Conservation (phyloP, 108 stramenopile genomes). For the Ochromonas danica region DNA sequence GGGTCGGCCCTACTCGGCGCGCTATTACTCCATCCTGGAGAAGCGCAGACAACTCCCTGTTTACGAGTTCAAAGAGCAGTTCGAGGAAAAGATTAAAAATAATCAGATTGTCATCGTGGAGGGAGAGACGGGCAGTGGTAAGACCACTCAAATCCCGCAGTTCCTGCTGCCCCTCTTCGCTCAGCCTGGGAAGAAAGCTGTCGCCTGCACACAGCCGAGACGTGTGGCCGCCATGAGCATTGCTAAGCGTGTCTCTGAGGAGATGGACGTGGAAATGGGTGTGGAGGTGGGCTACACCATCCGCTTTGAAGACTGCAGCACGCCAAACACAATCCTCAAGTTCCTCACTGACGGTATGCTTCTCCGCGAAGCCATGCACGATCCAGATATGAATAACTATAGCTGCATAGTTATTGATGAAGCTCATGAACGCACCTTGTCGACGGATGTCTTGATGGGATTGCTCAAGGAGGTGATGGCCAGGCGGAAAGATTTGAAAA, state of each 20-base stretch:
- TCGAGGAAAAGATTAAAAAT: slow-evolving; percentile 74
- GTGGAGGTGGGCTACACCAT: slow-evolving; percentile 96
- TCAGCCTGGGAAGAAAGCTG: slow-evolving; percentile 29
- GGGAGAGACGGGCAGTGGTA: slow-evolving; percentile 95
- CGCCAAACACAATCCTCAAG: slow-evolving; percentile 68
- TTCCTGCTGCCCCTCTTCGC: slow-evolving; percentile 78
- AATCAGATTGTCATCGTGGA: slow-evolving; percentile 91
- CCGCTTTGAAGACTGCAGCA: slow-evolving; percentile 91
- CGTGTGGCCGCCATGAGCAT: slow-evolving; percentile 97
- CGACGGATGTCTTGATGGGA: slow-evolving; percentile 99
- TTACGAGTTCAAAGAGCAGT: slow-evolving; percentile 83
- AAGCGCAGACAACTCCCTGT: slow-evolving; percentile 86
- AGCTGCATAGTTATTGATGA: slow-evolving; percentile 95
- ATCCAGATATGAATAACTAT: slow-evolving; percentile 82
- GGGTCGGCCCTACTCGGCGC: slow-evolving; percentile 62
- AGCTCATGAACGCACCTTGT: slow-evolving; percentile 95
- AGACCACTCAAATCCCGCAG: slow-evolving; percentile 91
- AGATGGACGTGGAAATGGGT: slow-evolving; percentile 96
- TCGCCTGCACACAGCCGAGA: slow-evolving; percentile 98
- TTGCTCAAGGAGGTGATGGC: slow-evolving; percentile 90
- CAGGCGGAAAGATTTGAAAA: slow-evolving; percentile 74
- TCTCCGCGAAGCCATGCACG: slow-evolving; percentile 91
- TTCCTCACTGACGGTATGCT: slow-evolving; percentile 93
- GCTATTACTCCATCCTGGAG: slow-evolving; percentile 66
- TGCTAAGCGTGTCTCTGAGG: slow-evolving; percentile 93